Base-by-base conservation (phyloP, 1,284 basidiomycete genomes). In the Malassezia sympodialis region DNA sequence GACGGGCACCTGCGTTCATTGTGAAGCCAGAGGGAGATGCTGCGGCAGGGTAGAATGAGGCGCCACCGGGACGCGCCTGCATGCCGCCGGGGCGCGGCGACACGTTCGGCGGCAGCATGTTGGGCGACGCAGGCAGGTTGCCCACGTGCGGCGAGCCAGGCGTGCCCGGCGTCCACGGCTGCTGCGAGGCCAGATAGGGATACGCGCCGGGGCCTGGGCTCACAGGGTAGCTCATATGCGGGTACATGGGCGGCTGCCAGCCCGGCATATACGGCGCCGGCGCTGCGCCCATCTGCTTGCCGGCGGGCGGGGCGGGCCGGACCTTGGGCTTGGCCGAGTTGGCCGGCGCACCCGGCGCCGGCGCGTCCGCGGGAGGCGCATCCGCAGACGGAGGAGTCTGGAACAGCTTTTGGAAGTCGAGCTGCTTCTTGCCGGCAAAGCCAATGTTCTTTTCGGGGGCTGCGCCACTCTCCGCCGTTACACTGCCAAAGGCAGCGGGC, bases 381-480 rank as follows among this genome's bases (percentile, higher is more conserved):
- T 39, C 37, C 17, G 37, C 6, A 31, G 58, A 52, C 40, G 62
- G 58, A 27, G 59, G 58, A 48, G 62, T 67, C 61, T 72, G 69
- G 61, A 74, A 74, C 42, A 74, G 64, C 56, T 74, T 74, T 48
- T 73, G 66, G 53, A 74, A 73, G 59, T 74, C 69, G 54, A 74
- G 76, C 77, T 54, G 42, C 51, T 58, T 53, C 65, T 89, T 84
- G 39, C 90, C 81, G 19, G 56, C 56, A 42, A 70, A 67, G 12
- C 65, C 67, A 35, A 68, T 62, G 55, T 65, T 67, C 58, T 69
- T 72, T 53, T 66, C 63, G 53, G 75, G 68, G n/a, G 67, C 59
- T 27, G 58, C 56, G 28, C 64, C 49, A 30, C 65, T 67, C 15
- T 61, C 52, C 23, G 74, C 67, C 27, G 70, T 59, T 12, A 73